Evolutionary conservation across 192 early-diverging fungal genomes (phyloP), one percentile per base, ranked within the genome.

Genomic region (Chytriomyces sp.): DNA sequence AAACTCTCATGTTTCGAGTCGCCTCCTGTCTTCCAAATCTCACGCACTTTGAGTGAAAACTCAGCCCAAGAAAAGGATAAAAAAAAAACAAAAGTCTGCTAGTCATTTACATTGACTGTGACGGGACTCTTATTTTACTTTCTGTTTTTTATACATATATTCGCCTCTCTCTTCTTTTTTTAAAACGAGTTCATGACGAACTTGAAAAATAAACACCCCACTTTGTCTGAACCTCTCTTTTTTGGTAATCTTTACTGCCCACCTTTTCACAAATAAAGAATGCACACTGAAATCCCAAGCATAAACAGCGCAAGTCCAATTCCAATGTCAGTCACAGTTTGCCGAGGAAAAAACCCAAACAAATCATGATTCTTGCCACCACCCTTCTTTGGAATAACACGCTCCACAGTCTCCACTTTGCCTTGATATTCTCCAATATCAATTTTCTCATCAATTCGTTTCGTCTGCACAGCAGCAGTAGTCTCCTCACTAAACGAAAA

Each of bases 371-470:
- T 57, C 20, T 57, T 57, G 1, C 20, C 53, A 57, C 64, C 68
- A 6, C 53, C 20, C 53, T 57, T 57, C 11, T 11, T 11, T 20
- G 11, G 11, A 57, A 68, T 13, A 45, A 47, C 18, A 13, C 46
- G 65, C 53, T 69, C 68, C 44, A 28, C 53, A 6, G 49, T 69
- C 68, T 49, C 53, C 16, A 69, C 68, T 28, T 69, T 49, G 7
- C 49, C 49, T 26, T 67, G 28, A 2, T 45, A 46, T 4, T 53
- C 48, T 23, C n/a, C 68, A 69, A 26, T 44, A n/a, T 49, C 68
- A 24, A 16, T 47, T 8, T 69, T 50, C 7, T 69, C 68, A 1
- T 69, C 50, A 48, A 13, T 28, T 2, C 53, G 11, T 20, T 20
- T 57, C 13, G 53, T 18, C 20, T 11, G 0, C 53, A 57, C 53